Evolutionary conservation across 2,329 filamentous ascomycete genomes (phyloP), one percentile per base, ranked within the genome.

Genomic region (Apiospora arundinis): DNA sequence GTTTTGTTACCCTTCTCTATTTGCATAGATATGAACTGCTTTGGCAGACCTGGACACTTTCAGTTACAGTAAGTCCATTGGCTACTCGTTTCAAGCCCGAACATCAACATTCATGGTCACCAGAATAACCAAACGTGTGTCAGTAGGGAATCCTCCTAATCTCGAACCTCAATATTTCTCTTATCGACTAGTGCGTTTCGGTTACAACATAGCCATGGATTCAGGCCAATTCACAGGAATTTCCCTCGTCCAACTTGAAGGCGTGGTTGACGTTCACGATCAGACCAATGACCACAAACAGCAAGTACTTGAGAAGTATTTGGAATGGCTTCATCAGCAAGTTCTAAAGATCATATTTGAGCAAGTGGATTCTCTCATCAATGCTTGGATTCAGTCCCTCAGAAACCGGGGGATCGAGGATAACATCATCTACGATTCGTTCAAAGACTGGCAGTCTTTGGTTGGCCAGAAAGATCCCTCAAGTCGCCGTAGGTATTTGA

Each of bases 241-340:
- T 46, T 70, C 72, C 11, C 56, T 76, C 18, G 44, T 69, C 37
- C 73, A 74, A 2, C 72, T 79, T 42, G 69, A 74, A 48, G 40
- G 25, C 46, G 74, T 49, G 49, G 68, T 78, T 23, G 25, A 72
- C 18, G 48, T 71, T 21, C 32, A 42, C 6, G 25, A 68, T 21
- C 40, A 56, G 32, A 25, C 67, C 12, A 48, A 70, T 18, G 8
- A 72, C 28, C 42, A 72, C 28, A 74, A 70, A 48, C 21, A 72
- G 25, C 69, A 71, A 11, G 44, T 75, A 7, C 74, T 78, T 23
- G 65, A 71, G 12, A 69, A 67, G 21, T 69, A 77, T 14, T 75
- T 80, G 74, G 70, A 28, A 44, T 80, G 78, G 78, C 71, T 80
- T 2, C 74, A 75, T 46, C 74, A 76, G 67, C 75, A 77, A 23